These are phyloP conservation scores for Paspalum vaginatum DNA, from an alignment of 176 grass and related monocot species.

Conservation along the genomic window DNA sequence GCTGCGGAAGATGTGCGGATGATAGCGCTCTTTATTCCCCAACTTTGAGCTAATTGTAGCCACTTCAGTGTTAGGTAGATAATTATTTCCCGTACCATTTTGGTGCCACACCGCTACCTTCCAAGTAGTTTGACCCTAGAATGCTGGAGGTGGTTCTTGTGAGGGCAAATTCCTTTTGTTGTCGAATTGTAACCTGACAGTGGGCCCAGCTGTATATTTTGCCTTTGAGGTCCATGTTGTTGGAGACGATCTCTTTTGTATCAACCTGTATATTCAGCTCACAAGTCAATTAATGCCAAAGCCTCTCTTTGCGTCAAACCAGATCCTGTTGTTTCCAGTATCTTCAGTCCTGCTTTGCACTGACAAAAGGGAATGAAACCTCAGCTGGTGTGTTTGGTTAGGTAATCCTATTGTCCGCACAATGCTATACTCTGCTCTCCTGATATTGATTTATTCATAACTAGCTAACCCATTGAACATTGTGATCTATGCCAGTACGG, in stretches of 20 bases:
- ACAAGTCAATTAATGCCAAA: conserved; percentile 49
- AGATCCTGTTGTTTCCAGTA: background rate
- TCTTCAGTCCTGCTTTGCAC: background rate
- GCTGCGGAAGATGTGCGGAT: conserved; percentile 44
- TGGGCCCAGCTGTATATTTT: conserved; percentile 56
- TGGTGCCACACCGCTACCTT: conserved; percentile 32
- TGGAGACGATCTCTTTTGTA: conserved; percentile 40
- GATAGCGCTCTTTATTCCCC: conserved; percentile 36
- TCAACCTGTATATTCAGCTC: conserved; percentile 50
- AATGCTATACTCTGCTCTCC: background rate
- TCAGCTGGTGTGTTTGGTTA: background rate
- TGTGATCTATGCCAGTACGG: too few species aligned
- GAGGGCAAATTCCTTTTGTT: conserved; percentile 40
- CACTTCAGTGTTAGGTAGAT: conserved; percentile 55
- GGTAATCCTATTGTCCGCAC: background rate
- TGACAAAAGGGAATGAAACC: background rate
- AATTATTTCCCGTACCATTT: conserved; percentile 49
- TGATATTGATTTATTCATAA: too few species aligned
- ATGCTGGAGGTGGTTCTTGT: conserved; percentile 38
- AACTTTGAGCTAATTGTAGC: conserved; percentile 58
- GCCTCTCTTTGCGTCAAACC: conserved; percentile 16
- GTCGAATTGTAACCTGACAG: conserved; percentile 35
- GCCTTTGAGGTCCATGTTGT: conserved; percentile 44
- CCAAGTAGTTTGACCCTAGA: conserved; percentile 38
- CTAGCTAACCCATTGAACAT: too few species aligned